Evolutionary conservation across 495 filamentous ascomycete genomes (phyloP), one percentile per base, ranked within the genome.

Genomic region (Aspergillus indologenus): DNA sequence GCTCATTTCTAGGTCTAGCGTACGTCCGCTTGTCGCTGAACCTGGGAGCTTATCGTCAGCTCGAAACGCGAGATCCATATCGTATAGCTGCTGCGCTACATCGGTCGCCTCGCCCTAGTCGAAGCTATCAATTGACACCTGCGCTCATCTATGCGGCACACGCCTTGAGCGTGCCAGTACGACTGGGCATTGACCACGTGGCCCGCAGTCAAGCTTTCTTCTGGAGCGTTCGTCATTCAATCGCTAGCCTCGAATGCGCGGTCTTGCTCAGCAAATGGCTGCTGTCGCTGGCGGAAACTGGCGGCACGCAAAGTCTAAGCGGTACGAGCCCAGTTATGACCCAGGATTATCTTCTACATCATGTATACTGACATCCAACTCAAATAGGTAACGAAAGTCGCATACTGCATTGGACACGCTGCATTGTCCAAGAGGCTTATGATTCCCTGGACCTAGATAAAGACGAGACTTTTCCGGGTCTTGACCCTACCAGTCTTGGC

Each of bases 221-320:
- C 47, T 82, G 78, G 79, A 76, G 74, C 45, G 75, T 80, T 12
- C 71, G 75, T 20, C 78, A 81, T 60, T 79, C 78, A 0, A 66
- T 80, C 17, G 76, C 73, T 8, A 77, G 74, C 53, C 65, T 81
- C 12, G 78, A 82, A 60, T 82, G 76, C 53, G 79, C 76, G 0
- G 68, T 80, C 5, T 59, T 81, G 11, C 63, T 81, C 0, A 79
- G 75, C 56, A 76, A 81, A 61, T 82, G 79, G 80, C 69, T 83
- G 12, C 64, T 75, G 22, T 74, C 67, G 1, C 51, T 75, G 46
- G 65, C 68, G 1, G 71, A 74, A 49, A 64, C 70, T 0, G 68
- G 64, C 0, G 63, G 60, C 3, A 67, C 71, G 43, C 72, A 72
- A 23, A 64, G 54, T 4, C 53, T 72, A 17, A 75, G 72, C 49